Percentiles rank a stretch among this genome's conserved stretches.
Conservation (phyloP, 139 green algal genomes). For the Tetratostichococcus sp. region DNA sequence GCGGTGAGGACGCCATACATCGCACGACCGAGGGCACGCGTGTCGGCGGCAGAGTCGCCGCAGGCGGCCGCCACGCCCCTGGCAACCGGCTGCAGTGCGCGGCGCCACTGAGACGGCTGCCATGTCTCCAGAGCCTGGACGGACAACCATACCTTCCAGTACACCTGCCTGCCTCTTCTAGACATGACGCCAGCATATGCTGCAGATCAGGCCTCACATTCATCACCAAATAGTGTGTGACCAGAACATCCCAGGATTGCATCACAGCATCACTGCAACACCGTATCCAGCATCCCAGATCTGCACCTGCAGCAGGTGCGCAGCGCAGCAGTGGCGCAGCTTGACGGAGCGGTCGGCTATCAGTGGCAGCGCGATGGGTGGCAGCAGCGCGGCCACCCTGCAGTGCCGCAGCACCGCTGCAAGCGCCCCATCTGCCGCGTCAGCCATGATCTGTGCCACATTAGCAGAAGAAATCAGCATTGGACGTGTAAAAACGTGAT, state of each 20-base stretch:
- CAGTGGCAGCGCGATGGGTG: conserved; percentile 27
- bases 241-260: too few species aligned
- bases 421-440: conserved; percentile 43
- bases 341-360: conserved; percentile 47
- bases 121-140: conserved; percentile 38
- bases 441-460: conserved; percentile 10
- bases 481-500: too few species aligned
- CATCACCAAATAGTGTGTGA: too few species aligned
- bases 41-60: conserved; percentile 37
- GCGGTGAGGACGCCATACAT: conserved; percentile 35
- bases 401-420: conserved; percentile 43
- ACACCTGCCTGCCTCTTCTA: too few species aligned
- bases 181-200: too few species aligned
- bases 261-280: too few species aligned
- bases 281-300: background rate
- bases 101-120: conserved; percentile 22
- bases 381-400: conserved; percentile 37
- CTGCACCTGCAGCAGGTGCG: conserved; percentile 28
- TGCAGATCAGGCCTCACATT: too few species aligned
- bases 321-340: conserved; percentile 33
- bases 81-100: conserved; percentile 36
- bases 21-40: conserved; percentile 27
- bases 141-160: too few species aligned
- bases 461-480: too few species aligned
- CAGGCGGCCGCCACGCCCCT: conserved; percentile 30